Percentiles rank a stretch among this genome's conserved stretches.
Evolutionary conservation across 2,329 filamentous ascomycete genomes (phyloP).

Genomic region (Chaetomium globosum): DNA sequence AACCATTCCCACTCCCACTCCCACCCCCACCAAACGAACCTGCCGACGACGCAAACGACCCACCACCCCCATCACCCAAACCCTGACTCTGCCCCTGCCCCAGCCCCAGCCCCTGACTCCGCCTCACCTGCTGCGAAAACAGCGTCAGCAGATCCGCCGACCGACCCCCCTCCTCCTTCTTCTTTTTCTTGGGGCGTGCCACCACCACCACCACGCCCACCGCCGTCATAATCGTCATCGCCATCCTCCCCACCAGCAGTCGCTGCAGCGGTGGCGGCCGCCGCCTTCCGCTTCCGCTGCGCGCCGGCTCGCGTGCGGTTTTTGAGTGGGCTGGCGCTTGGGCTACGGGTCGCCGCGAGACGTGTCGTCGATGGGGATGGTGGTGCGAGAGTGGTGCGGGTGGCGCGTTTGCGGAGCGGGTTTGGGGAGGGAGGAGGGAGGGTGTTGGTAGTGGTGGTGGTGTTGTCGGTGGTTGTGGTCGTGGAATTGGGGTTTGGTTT

Average conservation of each 20-base stretch:
- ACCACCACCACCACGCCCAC: too few relatives aligned
- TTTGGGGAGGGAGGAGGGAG: slow-evolving; percentile 42
- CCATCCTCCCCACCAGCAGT: slow-evolving; percentile 23
- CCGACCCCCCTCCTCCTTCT: slow-evolving; percentile 52
- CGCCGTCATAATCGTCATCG: slow-evolving; percentile 32
- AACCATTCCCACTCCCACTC: slow-evolving; percentile 19
- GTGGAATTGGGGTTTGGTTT: background rate
- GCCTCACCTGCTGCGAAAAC: slow-evolving; percentile 61
- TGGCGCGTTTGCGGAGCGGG: slow-evolving; percentile 44
- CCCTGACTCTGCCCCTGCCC: background rate
- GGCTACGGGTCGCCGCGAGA: slow-evolving; percentile 38
- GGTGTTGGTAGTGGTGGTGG: background rate
- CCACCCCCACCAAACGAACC: slow-evolving; percentile 33
- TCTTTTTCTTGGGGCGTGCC: too few relatives aligned
- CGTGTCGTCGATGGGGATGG: slow-evolving; percentile 3
- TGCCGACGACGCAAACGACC: slow-evolving; percentile 26
- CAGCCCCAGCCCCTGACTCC: slow-evolving; percentile 39
- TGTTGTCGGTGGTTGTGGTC: background rate
- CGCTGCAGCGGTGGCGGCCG: slow-evolving; percentile 43
- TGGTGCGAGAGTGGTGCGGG: slow-evolving; percentile 31
- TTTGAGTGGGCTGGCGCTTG: slow-evolving; percentile 53
- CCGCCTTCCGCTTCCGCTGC: slow-evolving; percentile 30
- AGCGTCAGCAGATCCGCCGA: slow-evolving; percentile 60
- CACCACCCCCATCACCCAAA: slow-evolving; percentile 30
- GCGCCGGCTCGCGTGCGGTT: slow-evolving; percentile 39